Base-by-base conservation (phyloP, 1,139 yeast species). In the Pichia sp. region DNA sequence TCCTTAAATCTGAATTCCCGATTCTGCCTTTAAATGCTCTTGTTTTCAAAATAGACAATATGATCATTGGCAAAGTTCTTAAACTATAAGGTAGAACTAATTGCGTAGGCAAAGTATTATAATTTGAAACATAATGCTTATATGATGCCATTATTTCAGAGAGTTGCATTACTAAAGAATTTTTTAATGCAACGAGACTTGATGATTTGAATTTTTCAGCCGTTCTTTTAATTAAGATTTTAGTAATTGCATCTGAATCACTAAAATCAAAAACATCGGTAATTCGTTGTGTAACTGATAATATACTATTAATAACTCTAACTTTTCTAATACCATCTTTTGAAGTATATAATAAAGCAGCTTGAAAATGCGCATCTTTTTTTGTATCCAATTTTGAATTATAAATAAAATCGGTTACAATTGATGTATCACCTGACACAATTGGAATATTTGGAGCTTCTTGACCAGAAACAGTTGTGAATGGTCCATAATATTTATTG, bases 301-400 rank as follows among this genome's bases (percentile, higher is more conserved):
- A 78, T n/a, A 82, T 82, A 48, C 80, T 68, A 59, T 94, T 92
- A 42, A 87, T 76, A 10, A 89, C 89, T 53, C 99, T 74, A 11
- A 92, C 94, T 53, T 87, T 82, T 54, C 97, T 71, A 11, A 72
- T 66, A 29, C 99, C 98, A 44, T 71, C 70, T 3, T 71, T 60
- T 43, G 90, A 85, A 0, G 97, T 92, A 61, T 87, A 89, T 45
- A 94, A 69, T 37, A 92, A 56, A 0, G 97, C 97, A 2, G 87
- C 85, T 65, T 92, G 99, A 70, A 90, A 87, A 62, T 87, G 95
- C 35, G 89, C 87, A 61, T 87, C 96, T 34, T 76, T 72, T 48
- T 79, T 79, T 4, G 85, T 70, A 47, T 81, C 78, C 38, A 94
- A 71, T 50, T 78, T 80, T 1, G 89, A 90, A 59, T 89, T 97